Evolutionary conservation across 2,329 filamentous ascomycete species (phyloP), one percentile per base, ranked within the genome.

Genomic region (Elsinoe batatas): DNA sequence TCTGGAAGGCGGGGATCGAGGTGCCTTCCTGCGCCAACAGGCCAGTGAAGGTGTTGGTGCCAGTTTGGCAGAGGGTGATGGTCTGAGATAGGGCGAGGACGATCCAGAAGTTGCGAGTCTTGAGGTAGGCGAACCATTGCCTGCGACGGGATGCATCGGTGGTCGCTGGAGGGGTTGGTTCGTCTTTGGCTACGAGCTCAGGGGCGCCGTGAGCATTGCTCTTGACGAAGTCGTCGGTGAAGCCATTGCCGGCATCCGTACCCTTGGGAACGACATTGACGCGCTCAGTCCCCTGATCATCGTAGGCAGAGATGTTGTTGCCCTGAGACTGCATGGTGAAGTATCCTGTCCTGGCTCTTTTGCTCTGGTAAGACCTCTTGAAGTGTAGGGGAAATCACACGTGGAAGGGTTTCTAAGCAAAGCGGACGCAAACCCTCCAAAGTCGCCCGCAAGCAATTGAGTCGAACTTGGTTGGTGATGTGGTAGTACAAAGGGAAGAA

Each of bases 1-100:
- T 89, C 74, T 98, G 93, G 75, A 97, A 95, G 56, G 93, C 89
- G 6, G 93, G 93, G 62, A 97, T 94, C 59, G 81, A 89, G 61
- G 86, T 91, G 50, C 83, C 79, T 60, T 79, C 71, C 4, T 73
- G 70, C 57, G 77, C 78, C 30, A 98, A 82, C 56, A 96, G 81
- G 22, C 79, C 81, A 36, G 86, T 88, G 67, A 97, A 88, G 47
- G 93, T 97, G 76, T 94, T 95, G 51, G 91, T 96, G 30, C 82
- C 83, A 1, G 91, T 96, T 72, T 95, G 93, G 74, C 89, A 91
- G 58, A 98, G 81, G 3, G 91, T 83, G 43, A 95, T 82, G 53
- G 90, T 70, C 77, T 96, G 91, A 58, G 80, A 67, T 12, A 97
- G 74, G 49, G 82, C 58, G 63, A 97, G 76, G 42, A 95, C 83